Conservation (phyloP, 441 rosid genomes). For the Omphalea diandra region DNA sequence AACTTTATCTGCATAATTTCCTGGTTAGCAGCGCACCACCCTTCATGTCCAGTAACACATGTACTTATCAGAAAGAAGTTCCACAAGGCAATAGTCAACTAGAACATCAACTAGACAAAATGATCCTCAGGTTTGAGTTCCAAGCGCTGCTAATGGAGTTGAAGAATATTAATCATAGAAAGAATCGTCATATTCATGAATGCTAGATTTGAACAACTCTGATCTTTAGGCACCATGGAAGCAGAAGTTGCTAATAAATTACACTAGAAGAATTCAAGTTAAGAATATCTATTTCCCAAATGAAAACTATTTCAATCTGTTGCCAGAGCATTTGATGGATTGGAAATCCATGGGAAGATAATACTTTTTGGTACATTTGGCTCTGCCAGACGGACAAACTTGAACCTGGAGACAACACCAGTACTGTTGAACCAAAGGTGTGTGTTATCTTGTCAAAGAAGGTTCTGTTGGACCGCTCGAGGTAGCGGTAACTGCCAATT, state of each 20-base stretch:
- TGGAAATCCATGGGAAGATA: too few relatives aligned
- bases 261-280: too few relatives aligned
- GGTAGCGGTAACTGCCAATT: background rate
- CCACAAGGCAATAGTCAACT: background rate
- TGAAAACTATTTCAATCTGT: background rate
- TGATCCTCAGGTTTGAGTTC: background rate
- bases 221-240: background rate
- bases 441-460: constrained; percentile 4
- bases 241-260: background rate
- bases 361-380: too few relatives aligned
- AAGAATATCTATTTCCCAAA: background rate
- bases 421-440: too few relatives aligned
- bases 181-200: background rate
- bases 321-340: background rate
- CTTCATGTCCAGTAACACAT: too few relatives aligned
- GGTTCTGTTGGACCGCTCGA: background rate
- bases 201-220: background rate
- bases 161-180: background rate
- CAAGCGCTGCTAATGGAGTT: too few relatives aligned
- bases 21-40: background rate
- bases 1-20: background rate
- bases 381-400: too few relatives aligned
- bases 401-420: too few relatives aligned
- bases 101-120: background rate
- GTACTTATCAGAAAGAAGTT: too few relatives aligned